Base-by-base conservation (phyloP, 2,329 filamentous ascomycete species). In the Mycocentrospora acerina region DNA sequence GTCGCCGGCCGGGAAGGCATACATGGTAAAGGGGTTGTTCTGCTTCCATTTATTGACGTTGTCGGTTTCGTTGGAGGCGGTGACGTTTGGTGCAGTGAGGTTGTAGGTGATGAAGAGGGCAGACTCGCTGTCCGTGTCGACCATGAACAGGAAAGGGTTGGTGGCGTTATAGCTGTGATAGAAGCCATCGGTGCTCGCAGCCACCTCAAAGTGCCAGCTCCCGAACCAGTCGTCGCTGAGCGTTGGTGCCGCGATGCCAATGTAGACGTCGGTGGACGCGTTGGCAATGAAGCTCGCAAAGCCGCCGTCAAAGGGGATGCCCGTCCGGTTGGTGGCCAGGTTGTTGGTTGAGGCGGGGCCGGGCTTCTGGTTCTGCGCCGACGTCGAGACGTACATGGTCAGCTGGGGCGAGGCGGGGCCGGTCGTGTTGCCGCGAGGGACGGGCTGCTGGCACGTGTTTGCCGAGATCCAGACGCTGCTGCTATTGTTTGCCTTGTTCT, bases 391-490 rank as follows among this genome's bases (percentile, higher is more conserved):
- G 57, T 86, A 95, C 8, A 97, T 71, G 10, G 79, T 79, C 34
- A 97, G 77, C 56, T 95, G 90, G 10, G 86, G 79, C 2, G 71
- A 64, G 11, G 53, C 54, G 9, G 51, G 59, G 11, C 69, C 65
- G 35, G 69, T 72, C 16, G 72, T 70, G 2, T 71, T 71, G 7
- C 69, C 71, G 27, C 78, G 79, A 27, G 76, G 72, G 14, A 68
- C 62, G 10, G 91, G 93, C 55, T 94, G 89, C 17, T 80, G 68
- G 66, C 93, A 98, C 1, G 88, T 90, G 51, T 90, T 97, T 29
- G 90, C 82, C 2, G 90, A 90, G 37, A 98, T 77, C 65, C 86
- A 96, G 3, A 97, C 73, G 12, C 67, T 66, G 16, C 67, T 60
- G 16, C 60, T 57, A 19, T n/a, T n/a, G n/a, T n/a, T n/a, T n/a